Percentiles rank a stretch among this genome's conserved stretches.
These are phyloP conservation scores for Ustilago lituana DNA, from an alignment of 1,284 basidiomycete genomes.

Conservation along the genomic window DNA sequence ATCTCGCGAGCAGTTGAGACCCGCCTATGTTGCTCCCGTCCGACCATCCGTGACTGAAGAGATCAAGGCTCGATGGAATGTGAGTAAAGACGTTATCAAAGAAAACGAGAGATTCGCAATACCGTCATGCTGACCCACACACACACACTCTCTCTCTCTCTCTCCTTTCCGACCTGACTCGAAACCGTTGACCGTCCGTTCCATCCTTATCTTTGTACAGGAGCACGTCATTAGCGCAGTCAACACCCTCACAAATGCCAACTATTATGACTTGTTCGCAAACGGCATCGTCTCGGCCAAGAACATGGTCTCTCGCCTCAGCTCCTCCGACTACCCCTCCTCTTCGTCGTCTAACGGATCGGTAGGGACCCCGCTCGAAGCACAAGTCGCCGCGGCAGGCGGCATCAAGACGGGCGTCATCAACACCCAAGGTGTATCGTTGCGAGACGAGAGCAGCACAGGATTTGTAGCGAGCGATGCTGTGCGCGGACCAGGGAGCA, in stretches of 20 bases:
- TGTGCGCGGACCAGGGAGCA: conserved; percentile 27
- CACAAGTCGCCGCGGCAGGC: conserved; percentile 29
- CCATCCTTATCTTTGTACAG: not conserved
- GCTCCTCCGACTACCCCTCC: conserved; percentile 3
- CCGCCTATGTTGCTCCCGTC: conserved; percentile 42
- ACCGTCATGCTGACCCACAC: too few species aligned
- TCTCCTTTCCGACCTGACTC: too few species aligned
- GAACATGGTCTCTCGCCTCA: conserved; percentile 18
- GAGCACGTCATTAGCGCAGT: conserved; percentile 42
- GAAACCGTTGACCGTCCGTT: not conserved
- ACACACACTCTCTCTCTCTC: too few species aligned
- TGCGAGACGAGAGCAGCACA: conserved; percentile 24
- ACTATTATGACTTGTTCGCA: conserved; percentile 49
- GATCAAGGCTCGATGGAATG: conserved; percentile 53
- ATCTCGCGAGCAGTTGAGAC: conserved; percentile 26
- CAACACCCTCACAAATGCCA: conserved; percentile 29
- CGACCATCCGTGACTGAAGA: conserved; percentile 43
- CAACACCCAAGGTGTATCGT: conserved; percentile 42
- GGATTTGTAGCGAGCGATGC: conserved; percentile 7
- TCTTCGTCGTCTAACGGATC: conserved; percentile 9
- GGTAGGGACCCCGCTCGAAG: conserved; percentile 19
- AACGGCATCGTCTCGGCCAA: conserved; percentile 39
- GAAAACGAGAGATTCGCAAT: too few species aligned
- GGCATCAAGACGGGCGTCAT: conserved; percentile 44
- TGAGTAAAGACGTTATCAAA: too few species aligned